Percentiles rank a stretch among this genome's conserved stretches.
These are phyloP conservation scores for Magnaporthiopsis poae DNA, from an alignment of 2,329 filamentous ascomycete genomes.

Conservation along the genomic window DNA sequence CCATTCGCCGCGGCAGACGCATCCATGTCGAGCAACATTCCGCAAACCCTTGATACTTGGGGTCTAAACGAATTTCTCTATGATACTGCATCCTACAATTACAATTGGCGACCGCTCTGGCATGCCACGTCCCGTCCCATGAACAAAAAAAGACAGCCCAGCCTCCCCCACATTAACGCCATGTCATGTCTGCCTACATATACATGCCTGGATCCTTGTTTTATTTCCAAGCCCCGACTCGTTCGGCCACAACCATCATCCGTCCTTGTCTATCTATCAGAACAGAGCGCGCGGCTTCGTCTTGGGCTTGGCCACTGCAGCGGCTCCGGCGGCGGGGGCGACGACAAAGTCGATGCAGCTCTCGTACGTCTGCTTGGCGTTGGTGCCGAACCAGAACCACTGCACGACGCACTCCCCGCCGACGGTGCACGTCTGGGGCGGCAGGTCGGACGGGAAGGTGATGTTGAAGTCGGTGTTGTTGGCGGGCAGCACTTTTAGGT, in stretches of 20 bases:
- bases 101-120: not conserved
- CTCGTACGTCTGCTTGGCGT: conserved; percentile 28
- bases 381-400: conserved; percentile 34
- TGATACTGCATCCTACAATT: not conserved
- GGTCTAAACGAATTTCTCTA: not conserved
- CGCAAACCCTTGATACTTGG: not conserved
- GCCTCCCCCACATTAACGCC: not conserved
- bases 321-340: no score
- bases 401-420: conserved; percentile 30
- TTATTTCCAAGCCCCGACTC: not conserved
- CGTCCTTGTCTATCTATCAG: not conserved
- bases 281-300: not conserved
- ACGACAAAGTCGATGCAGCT: conserved; percentile 29
- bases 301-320: not conserved
- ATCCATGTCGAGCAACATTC: not conserved
- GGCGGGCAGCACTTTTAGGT: conserved; percentile 22
- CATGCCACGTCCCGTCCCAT: not conserved
- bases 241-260: not conserved
- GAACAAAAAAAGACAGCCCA: not conserved
- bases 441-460: conserved; percentile 21
- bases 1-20: no score
- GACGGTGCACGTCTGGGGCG: conserved; percentile 20
- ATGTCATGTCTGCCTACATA: not conserved
- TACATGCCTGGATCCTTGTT: not conserved
- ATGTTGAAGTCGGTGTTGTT: conserved; percentile 38